Evolutionary conservation across 2,329 filamentous ascomycete species (phyloP), one percentile per base, ranked within the genome.

Genomic region (Fusarium paranaense): DNA sequence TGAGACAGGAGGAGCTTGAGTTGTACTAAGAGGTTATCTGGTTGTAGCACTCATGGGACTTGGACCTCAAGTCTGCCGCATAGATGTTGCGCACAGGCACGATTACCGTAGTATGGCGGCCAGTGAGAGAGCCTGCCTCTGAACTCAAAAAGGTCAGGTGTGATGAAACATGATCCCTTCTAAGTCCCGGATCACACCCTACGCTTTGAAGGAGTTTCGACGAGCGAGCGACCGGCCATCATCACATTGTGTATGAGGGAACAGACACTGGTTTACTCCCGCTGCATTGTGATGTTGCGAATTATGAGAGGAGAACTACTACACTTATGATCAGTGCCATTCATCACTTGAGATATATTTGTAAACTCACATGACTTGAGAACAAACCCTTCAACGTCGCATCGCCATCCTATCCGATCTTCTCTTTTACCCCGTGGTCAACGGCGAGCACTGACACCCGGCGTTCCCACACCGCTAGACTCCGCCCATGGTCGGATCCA

Each of bases 401-500:
- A 57, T 57, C 7, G 27, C 27, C 27, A 57, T 57, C 52, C 52
- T 37, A 37, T 37, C 52, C 52, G 32, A 57, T 57, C 52, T 35
- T n/a, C 27, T 5, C n/a, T 20, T 22, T 35, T 35, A 57, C 30
- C 52, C 32, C 52, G 20, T 57, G 52, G 30, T 57, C 32, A 37
- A 35, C 52, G 52, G 20, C 52, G 32, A 57, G 22, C 50, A 33
- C 56, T 14, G 35, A 18, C 50, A 52, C 27, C 47, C 18, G 8
- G 40, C 32, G 40, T 62, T 47, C 58, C 58, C 40, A 45, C 27
- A 40, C 47, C 35, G 37, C 50, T 42, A 56, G 42, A 52, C 57
- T 64, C 58, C 47, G 68, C 37, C 45, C 10, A 62, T 33, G 16
- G 45, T 50, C 40, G 71, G 71, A 64, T 74, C 67, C 40, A 65